These are phyloP conservation scores for Neurospora hispaniola DNA, from an alignment of 495 filamentous ascomycete genomes.

Conservation along the genomic window DNA sequence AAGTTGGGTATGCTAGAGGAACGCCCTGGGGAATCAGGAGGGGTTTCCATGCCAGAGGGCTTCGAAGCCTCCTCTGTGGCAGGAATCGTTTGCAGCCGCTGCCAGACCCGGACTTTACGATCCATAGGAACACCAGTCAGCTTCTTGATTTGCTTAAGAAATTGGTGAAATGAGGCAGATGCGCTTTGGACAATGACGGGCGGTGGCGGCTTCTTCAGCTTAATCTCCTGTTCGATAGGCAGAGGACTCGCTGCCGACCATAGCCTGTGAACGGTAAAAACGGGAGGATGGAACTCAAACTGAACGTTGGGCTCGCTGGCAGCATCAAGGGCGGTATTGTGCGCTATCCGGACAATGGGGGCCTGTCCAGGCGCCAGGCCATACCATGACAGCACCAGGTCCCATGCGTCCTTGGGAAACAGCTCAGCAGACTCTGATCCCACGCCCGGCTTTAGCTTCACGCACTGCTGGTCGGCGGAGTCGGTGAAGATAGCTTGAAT, in stretches of 20 bases:
- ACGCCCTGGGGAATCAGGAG: slow-evolving; percentile 20
- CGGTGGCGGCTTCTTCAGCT: slow-evolving; percentile 42
- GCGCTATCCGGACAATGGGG: slow-evolving; percentile 63
- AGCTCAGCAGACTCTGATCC: slow-evolving; percentile 63
- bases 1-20: slow-evolving; percentile 16
- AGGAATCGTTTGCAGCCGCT: slow-evolving; percentile 42
- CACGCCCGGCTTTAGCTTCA: slow-evolving; percentile 67
- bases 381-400: slow-evolving; percentile 72
- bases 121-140: slow-evolving; percentile 50
- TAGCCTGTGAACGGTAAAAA: slow-evolving; percentile 79
- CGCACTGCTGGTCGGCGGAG: slow-evolving; percentile 44
- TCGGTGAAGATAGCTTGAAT: slow-evolving; percentile 39
- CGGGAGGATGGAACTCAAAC: slow-evolving; percentile 75
- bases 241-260: slow-evolving; percentile 42
- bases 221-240: slow-evolving; percentile 47
- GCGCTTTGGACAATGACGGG: slow-evolving; percentile 60
- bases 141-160: slow-evolving; percentile 62
- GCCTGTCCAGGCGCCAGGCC: slow-evolving; percentile 60
- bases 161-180: slow-evolving; percentile 54
- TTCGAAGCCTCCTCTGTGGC: slow-evolving; percentile 17
- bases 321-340: slow-evolving; percentile 56
- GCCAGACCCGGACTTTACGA: slow-evolving; percentile 73
- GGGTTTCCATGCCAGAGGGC: slow-evolving; percentile 20
- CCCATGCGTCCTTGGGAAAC: slow-evolving; percentile 70
- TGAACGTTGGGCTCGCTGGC: slow-evolving; percentile 52